Conservation (phyloP, 148 eudicot species). For the Vaccinium vitisidaea region DNA sequence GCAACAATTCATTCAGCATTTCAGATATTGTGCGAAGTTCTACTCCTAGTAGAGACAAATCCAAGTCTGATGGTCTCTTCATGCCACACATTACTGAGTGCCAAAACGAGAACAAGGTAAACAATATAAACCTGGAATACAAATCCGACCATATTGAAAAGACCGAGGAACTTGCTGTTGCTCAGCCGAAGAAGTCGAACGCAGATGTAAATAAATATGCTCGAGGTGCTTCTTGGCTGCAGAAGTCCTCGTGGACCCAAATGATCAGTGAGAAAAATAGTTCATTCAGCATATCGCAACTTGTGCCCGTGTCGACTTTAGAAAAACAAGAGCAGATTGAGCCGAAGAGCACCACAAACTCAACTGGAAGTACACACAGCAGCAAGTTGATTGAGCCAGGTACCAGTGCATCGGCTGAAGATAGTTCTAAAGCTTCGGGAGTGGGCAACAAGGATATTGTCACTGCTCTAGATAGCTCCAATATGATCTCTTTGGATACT, state of each 20-base stretch:
- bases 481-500: constrained; percentile 18
- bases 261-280: constrained; percentile 48
- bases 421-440: constrained; percentile 18
- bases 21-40: constrained; percentile 31
- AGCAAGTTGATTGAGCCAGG: constrained; percentile 12
- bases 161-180: constrained; percentile 16
- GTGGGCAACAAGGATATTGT: neutral
- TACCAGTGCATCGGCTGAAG: constrained; percentile 16
- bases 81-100: constrained; percentile 13
- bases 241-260: constrained; percentile 75
- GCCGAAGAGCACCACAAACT: constrained; percentile 10
- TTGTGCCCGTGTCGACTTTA: constrained; percentile 42
- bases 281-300: constrained; percentile 77
- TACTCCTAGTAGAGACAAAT: constrained; percentile 26
- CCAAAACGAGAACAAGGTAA: constrained; percentile 19
- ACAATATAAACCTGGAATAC: constrained; percentile 20
- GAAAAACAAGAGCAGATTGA: constrained; percentile 33
- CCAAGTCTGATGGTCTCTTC: constrained; percentile 20
- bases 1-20: constrained; percentile 35
- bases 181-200: constrained; percentile 14
- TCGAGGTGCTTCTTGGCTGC: constrained; percentile 60
- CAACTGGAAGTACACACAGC: constrained; percentile 6
- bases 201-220: constrained; percentile 25
- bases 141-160: constrained; percentile 19
- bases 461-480: constrained; percentile 9